Evolutionary conservation across 192 early-diverging fungal genomes (phyloP).

Genomic region (Rhizoclosmatium globosum): DNA sequence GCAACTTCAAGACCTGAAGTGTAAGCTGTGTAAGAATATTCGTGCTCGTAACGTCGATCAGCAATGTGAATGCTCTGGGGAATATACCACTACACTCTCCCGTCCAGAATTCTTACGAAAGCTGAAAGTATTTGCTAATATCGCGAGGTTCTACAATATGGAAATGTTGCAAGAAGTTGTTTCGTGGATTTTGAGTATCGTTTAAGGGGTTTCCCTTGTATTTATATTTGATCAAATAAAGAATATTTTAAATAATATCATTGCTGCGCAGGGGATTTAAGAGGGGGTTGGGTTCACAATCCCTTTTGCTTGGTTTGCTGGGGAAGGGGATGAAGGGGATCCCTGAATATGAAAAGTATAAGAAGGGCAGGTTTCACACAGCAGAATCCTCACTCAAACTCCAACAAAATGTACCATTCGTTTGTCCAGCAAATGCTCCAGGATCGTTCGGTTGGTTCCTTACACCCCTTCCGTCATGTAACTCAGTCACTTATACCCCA

Average conservation of each 20-base stretch:
- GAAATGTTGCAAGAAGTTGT: conserved; percentile 65
- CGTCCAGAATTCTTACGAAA: conserved; percentile 63
- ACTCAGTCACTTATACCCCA: no score
- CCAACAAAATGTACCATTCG: no score
- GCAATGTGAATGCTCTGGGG: conserved; percentile 79
- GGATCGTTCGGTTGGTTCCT: no score
- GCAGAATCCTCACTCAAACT: no score
- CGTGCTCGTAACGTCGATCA: conserved; percentile 79
- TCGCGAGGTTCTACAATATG: conserved; percentile 68
- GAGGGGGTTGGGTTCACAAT: neutral
- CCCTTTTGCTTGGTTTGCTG: neutral
- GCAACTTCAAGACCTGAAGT: conserved; percentile 90
- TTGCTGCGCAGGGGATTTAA: no score
- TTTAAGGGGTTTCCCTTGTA: neutral
- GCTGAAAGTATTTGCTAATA: conserved; percentile 68
- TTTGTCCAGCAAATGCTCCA: no score
- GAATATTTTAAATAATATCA: no score
- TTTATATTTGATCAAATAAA: no score
- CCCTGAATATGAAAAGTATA: neutral
- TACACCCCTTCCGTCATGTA: no score
- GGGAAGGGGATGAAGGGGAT: neutral
- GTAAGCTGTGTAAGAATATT: conserved; percentile 80
- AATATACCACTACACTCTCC: conserved; percentile 59
- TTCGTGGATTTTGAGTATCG: conserved; percentile 50
- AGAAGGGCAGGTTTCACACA: neutral